A percentile compares a stretch with the other conserved stretches of the same genome.
These are phyloP conservation scores for Cyphellophora attinorum DNA, from an alignment of 2,329 filamentous ascomycete species.

Conservation along the genomic window DNA sequence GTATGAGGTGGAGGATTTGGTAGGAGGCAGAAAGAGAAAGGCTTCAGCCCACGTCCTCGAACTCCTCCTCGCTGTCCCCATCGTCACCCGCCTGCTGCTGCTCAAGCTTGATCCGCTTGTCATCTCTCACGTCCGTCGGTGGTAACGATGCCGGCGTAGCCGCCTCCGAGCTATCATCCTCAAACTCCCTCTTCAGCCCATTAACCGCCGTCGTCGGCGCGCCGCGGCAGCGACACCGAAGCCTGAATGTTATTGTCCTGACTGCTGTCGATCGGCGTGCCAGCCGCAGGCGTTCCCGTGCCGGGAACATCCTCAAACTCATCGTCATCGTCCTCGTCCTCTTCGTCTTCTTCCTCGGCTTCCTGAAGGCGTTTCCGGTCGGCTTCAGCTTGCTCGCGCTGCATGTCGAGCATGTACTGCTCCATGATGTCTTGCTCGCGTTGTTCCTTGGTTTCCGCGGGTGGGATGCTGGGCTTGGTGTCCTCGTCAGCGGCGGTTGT, in stretches of 20 bases:
- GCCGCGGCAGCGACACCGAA: neutral
- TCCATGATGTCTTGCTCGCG: slow-evolving; percentile 5
- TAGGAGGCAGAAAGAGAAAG: too few species aligned
- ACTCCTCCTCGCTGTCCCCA: slow-evolving; percentile 19
- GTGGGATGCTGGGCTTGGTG: neutral
- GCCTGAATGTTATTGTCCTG: slow-evolving; percentile 1
- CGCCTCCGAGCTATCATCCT: slow-evolving; percentile 12
- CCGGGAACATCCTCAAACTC: slow-evolving; percentile 18
- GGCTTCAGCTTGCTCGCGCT: slow-evolving; percentile 11
- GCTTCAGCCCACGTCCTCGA: slow-evolving; percentile 13
- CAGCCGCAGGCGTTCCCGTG: slow-evolving; percentile 7
- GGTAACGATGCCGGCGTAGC: slow-evolving; percentile 11
- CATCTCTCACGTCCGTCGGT: slow-evolving; percentile 4
- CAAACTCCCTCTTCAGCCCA: slow-evolving; percentile 16
- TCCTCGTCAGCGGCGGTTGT: too few species aligned
- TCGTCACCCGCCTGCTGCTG: slow-evolving; percentile 8
- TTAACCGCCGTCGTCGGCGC: slow-evolving; percentile 3
- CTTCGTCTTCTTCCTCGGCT: slow-evolving; percentile 14
- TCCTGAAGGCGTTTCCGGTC: slow-evolving; percentile 9
- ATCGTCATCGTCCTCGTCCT: slow-evolving; percentile 17
- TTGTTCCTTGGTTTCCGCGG: slow-evolving; percentile 2
- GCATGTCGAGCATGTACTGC: slow-evolving; percentile 13
- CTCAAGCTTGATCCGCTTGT: slow-evolving; percentile 15
- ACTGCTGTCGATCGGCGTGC: slow-evolving; percentile 10
- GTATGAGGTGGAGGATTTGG: too few species aligned